Evolutionary conservation across 2,329 filamentous ascomycete species (phyloP), one percentile per base, ranked within the genome.

Genomic region (Sphaceloma murrayae): DNA sequence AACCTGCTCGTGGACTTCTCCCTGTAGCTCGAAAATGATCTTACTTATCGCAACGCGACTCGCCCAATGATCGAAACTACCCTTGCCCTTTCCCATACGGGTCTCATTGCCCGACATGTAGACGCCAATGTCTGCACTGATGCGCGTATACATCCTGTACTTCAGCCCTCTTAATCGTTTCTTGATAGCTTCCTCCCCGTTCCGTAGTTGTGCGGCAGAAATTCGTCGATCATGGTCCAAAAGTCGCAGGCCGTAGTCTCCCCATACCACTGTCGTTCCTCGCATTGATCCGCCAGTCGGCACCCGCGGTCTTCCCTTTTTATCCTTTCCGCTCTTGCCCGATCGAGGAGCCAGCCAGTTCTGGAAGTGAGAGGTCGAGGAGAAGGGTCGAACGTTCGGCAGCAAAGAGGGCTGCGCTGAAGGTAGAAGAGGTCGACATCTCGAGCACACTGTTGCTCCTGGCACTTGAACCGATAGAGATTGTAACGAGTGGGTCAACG

Each of bases 61-160:
- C 3, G 89, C 87, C 91, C 91, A 98, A 60, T 94, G 85, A 62
- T 98, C 91, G 60, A 98, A 96, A 50, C 81, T 84, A 55, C 91
- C 91, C 64, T 98, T 98, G 67, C 91, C 91, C 67, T 96, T 98
- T 63, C 91, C 91, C 93, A 98, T 98, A 75, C 91, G 82, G 63
- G 86, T 82, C 68, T 98, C 91, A 58, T 96, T 98, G 47, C 91
- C 91, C 62, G 82, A 91, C 47, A 86, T 82, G 64, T 91, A 98
- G 16, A 98, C 93, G 60, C 89, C 91, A 53, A 96, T 83, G 60
- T 94, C 94, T 52, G 88, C 91, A 56, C 78, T 80, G 43, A 96
- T 81, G 50, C 91, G 77, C 69, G 86, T 94, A 68, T 94, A 98
- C 34, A 98, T 64, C 46, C 86, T 79, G 64, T 93, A 98, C 58